Base-by-base conservation (phyloP, 2,329 filamentous ascomycete species). In the Aspergillus versicolor region DNA sequence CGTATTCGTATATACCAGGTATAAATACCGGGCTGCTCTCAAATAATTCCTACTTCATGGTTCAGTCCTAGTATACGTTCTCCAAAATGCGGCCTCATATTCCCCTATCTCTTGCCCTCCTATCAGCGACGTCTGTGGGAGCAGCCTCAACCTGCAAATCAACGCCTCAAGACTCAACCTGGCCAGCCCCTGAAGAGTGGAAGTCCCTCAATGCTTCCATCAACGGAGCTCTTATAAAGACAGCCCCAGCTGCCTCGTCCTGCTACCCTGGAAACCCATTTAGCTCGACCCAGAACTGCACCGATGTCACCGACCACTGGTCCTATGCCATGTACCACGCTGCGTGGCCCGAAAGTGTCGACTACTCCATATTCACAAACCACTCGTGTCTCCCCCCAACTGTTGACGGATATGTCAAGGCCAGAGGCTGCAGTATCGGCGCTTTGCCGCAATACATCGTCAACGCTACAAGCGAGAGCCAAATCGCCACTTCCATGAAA, bases 401-500 rank as follows among this genome's bases (percentile, higher is more conserved):
- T 6, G 59, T 51, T 0, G 34, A 55, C 5, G 72, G 68, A 0
- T 74, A 70, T 27, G 57, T 46, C 4, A 52, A 63, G 9, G 61
- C 49, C 0, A 54, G 56, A 11, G 70, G 68, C 0, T 76, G 73
- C 50, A 59, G 43, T 13, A 58, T 71, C 5, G 67, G 70, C 2
- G 71, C 63, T 0, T 59, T 72, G 22, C 70, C 71, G 2, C 58
- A 59, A 15, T 75, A 74, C 47, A 64, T 75, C 22, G 65, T 74
- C 11, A 70, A 70, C 34, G 72, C 70, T 5, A 70, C 68, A 0
- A 63, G 59, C 0, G 64, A 69, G 9, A 47, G 60, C 6, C 69
- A 76, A 27, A 58, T 72, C 24, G 59, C 61, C 3, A 63, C 52
- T 7, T 72, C 72, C 4, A 63, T 75, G 57, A 67, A 65, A 40